Evolutionary conservation across 169 alveolate genomes (phyloP), one percentile per base, ranked within the genome.

Genomic region (Nephromyces sp.): DNA sequence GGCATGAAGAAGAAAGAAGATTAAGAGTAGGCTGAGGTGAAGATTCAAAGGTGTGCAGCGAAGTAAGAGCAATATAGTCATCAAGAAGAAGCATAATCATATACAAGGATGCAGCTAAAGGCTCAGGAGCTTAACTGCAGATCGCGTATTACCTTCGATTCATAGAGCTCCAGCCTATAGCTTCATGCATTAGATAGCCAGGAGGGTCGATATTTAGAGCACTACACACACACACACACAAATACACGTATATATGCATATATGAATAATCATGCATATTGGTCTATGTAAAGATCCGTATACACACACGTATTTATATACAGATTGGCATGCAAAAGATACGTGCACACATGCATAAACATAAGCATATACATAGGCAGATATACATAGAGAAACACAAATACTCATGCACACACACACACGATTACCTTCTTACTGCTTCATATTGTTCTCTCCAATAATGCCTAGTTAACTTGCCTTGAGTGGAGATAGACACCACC

Each of bases 141-240:
- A 3, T 6, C 24, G 31, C 6, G 1, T 24, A 1, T 66, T 3
- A 68, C 75, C 52, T 24, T 1, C 29, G 15, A 71, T 67, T 32
- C 2, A 32, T 66, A 51, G 69, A 76, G 63, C 86, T 80, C 85
- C 84, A 80, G 68, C 32, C 24, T 33, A 80, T 80, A 6, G 86
- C 86, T 52, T 80, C 86, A 29, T 80, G 86, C 28, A 80, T 80
- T 27, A 71, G 31, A 52, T 80, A 80, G 6, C 86, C 86, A 22
- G 86, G 85, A 27, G 61, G 69, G 6, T 52, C 52, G 15, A 72
- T 63, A n/a, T 77, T 75, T 1, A 79, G 75, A 21, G 85, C 78
- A 22, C 62, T 68, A 57, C 52, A 1, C 31, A 3, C 68, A n/a
- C 6, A 4, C 3, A 3, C 3, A 57, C 6, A 57, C 66, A 3